Base-by-base conservation (phyloP, 441 rosid genomes). In the Erodium chrysanthum region DNA sequence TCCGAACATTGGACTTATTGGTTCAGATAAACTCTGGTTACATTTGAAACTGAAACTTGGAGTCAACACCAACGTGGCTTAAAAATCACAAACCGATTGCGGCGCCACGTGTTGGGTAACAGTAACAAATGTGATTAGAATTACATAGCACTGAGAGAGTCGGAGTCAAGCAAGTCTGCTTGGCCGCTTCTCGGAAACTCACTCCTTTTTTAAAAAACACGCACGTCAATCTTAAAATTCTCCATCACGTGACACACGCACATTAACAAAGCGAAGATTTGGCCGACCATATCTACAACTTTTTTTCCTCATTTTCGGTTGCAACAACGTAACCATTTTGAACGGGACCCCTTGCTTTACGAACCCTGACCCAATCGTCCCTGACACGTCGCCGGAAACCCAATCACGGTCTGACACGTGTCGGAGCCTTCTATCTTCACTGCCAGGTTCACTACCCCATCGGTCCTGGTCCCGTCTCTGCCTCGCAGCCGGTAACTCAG, bases 401-500 rank as follows among this genome's bases (percentile, higher is more conserved):
- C 90, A 56, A 84, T 74, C 58, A 78, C 90, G 0, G 86, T 71
- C 33, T 29, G 69, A 62, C 82, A 74, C 68, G 65, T 62, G 5
- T 70, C 76, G 4, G 60, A 54, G 12, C 73, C 73, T 2, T 72
- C 78, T 59, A 83, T 62, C 72, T 69, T 82, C 31, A 80, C 73
- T 0, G 82, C 74, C 21, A 86, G 66, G 74, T 84, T 82, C 7
- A 86, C 76, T 40, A 83, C 62, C 21, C 89, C 91, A 0, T 75
- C 76, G 1, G 80, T 78, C 70, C 84, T 75, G 0, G 86, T 71
- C 5, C 91, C 89, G 50, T 84, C 88, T 64, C 70, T 77, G 18
- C 59, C 83, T 70, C 82, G 56, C 42, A 86, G 52, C 67, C 89
- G 78, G 81, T 86, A 86, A 61, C 86, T 83, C 22, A 84, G 78